Conservation (phyloP, 1,284 basidiomycete genomes). For the Salmacisia buchloeana region DNA sequence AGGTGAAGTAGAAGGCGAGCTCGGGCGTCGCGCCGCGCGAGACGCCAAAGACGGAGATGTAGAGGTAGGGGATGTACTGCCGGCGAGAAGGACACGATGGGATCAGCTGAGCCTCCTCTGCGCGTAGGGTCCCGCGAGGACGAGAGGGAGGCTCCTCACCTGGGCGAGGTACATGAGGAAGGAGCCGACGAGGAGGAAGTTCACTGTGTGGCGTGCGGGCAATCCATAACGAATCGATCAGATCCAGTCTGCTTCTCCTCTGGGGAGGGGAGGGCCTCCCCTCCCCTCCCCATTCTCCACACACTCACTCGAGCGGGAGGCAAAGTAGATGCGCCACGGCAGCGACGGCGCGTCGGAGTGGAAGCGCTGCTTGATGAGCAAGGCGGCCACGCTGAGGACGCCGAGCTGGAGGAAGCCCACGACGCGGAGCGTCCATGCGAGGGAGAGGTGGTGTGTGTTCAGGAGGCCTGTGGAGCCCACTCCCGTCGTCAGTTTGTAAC, state of each 20-base stretch:
- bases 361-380: neutral
- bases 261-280: no score
- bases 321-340: neutral
- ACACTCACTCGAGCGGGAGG: neutral
- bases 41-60: constrained; percentile 9
- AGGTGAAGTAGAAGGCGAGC: constrained; percentile 11
- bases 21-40: neutral
- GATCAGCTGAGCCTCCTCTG: neutral
- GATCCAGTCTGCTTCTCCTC: neutral
- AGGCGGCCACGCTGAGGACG: constrained; percentile 2
- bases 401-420: constrained; percentile 12
- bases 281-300: no score
- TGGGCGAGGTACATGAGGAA: neutral
- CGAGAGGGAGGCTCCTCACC: neutral
- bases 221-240: neutral
- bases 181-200: neutral
- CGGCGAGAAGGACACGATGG: neutral
- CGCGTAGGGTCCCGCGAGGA: neutral
- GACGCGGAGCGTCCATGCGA: constrained; percentile 12
- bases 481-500: no score
- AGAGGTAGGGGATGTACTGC: constrained; percentile 8
- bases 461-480: constrained; percentile 7
- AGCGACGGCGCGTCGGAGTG: neutral
- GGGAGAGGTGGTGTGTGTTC: constrained; percentile 1
- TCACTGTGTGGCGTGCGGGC: neutral